These are phyloP conservation scores for Fulvia fulva DNA, from an alignment of 2,329 filamentous ascomycete genomes.

Conservation along the genomic window DNA sequence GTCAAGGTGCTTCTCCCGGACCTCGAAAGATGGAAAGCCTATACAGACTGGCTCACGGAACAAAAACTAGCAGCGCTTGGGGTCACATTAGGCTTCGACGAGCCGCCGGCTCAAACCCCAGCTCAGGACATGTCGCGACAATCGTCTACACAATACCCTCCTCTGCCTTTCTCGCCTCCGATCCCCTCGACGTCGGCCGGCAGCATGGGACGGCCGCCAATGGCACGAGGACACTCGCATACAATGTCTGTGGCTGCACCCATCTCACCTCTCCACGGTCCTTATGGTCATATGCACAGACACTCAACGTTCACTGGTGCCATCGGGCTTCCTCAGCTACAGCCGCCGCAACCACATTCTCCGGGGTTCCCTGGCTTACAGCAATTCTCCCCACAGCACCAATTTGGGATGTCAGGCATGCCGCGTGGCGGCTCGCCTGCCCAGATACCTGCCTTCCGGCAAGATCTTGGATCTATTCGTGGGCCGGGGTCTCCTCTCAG, in stretches of 20 bases:
- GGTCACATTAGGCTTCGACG: conserved; percentile 73
- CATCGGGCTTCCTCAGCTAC: conserved; percentile 62
- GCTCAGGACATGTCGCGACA: conserved; percentile 61
- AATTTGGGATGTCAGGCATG: conserved; percentile 28
- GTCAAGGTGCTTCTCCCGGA: conserved; percentile 64
- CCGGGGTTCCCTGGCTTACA: conserved; percentile 46
- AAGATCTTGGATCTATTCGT: conserved; percentile 26
- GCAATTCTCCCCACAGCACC: conserved; percentile 35
- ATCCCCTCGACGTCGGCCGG: conserved; percentile 73
- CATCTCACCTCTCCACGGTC: conserved; percentile 58
- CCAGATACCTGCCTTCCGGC: conserved; percentile 34
- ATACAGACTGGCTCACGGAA: conserved; percentile 79
- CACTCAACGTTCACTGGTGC: conserved; percentile 68
- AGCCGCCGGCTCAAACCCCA: conserved; percentile 48
- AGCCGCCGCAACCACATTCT: conserved; percentile 41
- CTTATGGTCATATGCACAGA: conserved; percentile 60
- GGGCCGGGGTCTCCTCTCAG: conserved; percentile 60
- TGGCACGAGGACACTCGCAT: conserved; percentile 40
- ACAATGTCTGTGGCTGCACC: conserved; percentile 68
- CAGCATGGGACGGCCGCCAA: conserved; percentile 46
- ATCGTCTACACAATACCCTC: conserved; percentile 65
- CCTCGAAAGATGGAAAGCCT: conserved; percentile 69
- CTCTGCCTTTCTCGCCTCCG: conserved; percentile 77
- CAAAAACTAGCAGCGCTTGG: conserved; percentile 89
- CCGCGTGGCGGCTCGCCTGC: conserved; percentile 44